phyloP scores from a whole-genome alignment of 2,329 filamentous ascomycete genomes.

The Paracorniculantispora psalliotae region DNA sequence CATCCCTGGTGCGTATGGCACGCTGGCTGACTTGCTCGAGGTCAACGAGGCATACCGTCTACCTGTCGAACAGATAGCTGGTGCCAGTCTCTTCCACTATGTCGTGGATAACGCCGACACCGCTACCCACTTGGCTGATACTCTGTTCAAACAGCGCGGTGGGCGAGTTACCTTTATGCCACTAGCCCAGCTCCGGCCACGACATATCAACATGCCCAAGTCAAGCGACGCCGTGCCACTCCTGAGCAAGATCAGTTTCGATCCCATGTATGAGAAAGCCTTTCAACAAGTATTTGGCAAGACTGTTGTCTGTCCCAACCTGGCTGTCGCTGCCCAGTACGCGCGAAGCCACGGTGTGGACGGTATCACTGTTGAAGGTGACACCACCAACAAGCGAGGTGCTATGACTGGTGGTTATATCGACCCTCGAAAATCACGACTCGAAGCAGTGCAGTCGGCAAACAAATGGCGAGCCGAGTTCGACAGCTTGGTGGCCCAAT shows the following conservation, averaged over 20 bases:
- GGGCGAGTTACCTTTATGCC: slow-evolving; percentile 95
- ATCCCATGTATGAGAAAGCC: slow-evolving; percentile 71
- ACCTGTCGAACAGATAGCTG: slow-evolving; percentile 88
- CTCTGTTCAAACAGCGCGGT: slow-evolving; percentile 71
- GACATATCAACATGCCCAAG: slow-evolving; percentile 70
- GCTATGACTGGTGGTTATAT: slow-evolving; percentile 93
- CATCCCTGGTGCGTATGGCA: slow-evolving; percentile 85
- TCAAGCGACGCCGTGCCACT: slow-evolving; percentile 85
- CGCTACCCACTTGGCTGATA: slow-evolving; percentile 73
- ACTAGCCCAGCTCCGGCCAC: slow-evolving; percentile 71
- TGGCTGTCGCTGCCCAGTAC: slow-evolving; percentile 84
- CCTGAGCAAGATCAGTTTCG: slow-evolving; percentile 77
- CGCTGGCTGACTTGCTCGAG: slow-evolving; percentile 85
- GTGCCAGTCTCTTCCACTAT: slow-evolving; percentile 90
- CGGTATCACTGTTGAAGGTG: slow-evolving; percentile 90
- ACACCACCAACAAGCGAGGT: slow-evolving; percentile 91
- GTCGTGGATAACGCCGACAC: slow-evolving; percentile 90
- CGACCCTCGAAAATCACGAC: slow-evolving; percentile 76
- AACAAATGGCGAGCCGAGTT: slow-evolving; percentile 70
- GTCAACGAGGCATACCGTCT: slow-evolving; percentile 80
- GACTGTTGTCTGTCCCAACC: slow-evolving; percentile 86
- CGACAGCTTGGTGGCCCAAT: slow-evolving; percentile 60
- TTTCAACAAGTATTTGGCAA: slow-evolving; percentile 95
- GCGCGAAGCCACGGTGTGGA: slow-evolving; percentile 87
- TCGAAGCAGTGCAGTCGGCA: slow-evolving; percentile 76